Evolutionary conservation across 2,329 filamentous ascomycete species (phyloP), one percentile per base, ranked within the genome.

Genomic region (Monilinia vaccinii-corymbosi): DNA sequence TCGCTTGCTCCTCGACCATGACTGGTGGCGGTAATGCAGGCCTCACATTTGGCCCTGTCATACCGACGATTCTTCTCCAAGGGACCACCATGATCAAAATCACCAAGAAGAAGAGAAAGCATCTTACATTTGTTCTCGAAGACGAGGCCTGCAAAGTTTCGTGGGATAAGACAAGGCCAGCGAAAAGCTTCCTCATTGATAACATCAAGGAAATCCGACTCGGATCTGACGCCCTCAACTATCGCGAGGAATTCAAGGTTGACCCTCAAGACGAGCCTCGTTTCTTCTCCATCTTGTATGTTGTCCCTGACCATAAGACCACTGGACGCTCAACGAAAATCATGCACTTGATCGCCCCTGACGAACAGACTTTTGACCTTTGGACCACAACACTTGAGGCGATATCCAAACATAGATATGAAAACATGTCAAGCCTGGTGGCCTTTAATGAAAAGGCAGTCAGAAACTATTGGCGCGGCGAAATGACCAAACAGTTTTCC

Each of bases 241-340:
- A 96, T 71, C 87, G 90, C 46, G 85, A 93, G 68, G 92, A 97
- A 72, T 89, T 88, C 70, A 83, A 85, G 44, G 77, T 94, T 25
- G 76, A 86, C 0, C 81, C 86, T 56, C 77, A 82, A 7, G 81
- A 85, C 44, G 87, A 92, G 68, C 75, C 80, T 9, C 83, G 84
- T 16, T 96, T 92, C 82, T 93, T 97, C 70, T 95, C 92, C 32
- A 91, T 99, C 65, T 82, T 96, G 57, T 97, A 96, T 73, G 83
- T 85, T 0, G 82, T 90, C 42, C 85, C 88, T 0, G 88, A 91
- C 67, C 31, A 32, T 4, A 87, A 86, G 63, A 86, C 87, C 10
- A 93, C 91, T 71, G 87, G 85, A 48, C 76, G 79, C 28, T 73
- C 77, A 7, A 78, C 82, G 68, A 96, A 97, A 73, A 87, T 87